Conservation (phyloP, 1,139 yeast genomes). For the Maudiozyma humilis region DNA sequence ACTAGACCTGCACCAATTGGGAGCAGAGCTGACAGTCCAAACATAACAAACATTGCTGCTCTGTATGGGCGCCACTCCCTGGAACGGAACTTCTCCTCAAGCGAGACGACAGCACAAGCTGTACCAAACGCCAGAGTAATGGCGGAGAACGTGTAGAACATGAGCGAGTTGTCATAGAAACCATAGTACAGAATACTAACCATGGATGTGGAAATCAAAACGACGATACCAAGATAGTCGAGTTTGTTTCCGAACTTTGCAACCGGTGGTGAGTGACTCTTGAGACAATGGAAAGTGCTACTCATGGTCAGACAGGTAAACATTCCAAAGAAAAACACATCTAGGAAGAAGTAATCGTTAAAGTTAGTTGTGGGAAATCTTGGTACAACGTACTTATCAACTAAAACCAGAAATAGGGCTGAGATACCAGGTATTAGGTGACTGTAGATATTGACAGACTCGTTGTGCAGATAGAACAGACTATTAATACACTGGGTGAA, state of each 20-base stretch:
- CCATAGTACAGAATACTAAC: constrained; percentile 65
- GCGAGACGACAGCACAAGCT: constrained; percentile 55
- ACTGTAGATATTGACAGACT: constrained; percentile 71
- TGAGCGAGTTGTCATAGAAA: constrained; percentile 42
- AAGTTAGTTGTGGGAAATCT: constrained; percentile 39
- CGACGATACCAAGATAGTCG: constrained; percentile 81
- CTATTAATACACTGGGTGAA: constrained; percentile 45
- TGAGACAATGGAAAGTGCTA: constrained; percentile 68
- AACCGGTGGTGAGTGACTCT: constrained; percentile 60
- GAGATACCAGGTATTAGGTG: constrained; percentile 64
- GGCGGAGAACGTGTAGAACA: constrained; percentile 39
- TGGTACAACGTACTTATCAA: constrained; percentile 31
- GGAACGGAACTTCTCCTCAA: constrained; percentile 57
- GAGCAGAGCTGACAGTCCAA: constrained; percentile 71
- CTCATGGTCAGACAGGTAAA: constrained; percentile 60
- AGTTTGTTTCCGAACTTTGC: constrained; percentile 65
- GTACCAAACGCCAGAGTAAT: constrained; percentile 50
- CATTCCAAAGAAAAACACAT: constrained; percentile 44
- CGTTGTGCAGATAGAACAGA: constrained; percentile 69
- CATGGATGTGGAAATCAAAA: constrained; percentile 67
- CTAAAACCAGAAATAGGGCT: constrained; percentile 28
- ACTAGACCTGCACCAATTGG: constrained; percentile 53
- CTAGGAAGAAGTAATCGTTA: constrained; percentile 39
- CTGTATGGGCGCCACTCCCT: constrained; percentile 69
- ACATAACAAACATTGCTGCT: constrained; percentile 68